Evolutionary conservation across 208 protist species (phyloP), one percentile per base, ranked within the genome.

Genomic region (Crithidia sp.): DNA sequence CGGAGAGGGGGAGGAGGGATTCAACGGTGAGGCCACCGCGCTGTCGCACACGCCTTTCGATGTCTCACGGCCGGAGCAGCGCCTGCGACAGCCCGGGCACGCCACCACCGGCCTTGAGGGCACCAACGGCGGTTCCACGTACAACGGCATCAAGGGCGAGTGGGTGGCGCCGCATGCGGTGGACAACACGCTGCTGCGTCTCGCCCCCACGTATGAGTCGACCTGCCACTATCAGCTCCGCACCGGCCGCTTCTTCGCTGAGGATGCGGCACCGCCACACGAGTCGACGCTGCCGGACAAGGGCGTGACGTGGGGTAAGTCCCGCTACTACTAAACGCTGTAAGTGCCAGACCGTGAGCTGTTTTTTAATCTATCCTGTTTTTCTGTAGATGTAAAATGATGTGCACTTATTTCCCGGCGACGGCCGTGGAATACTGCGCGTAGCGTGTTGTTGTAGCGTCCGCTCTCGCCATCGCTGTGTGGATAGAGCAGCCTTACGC

Each of bases 141-240:
- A 85, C 70, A 92, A 82, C 62, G 90, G 87, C 12, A 69, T 70
- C 4, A 71, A 63, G 17, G 80, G 80, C 10, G 77, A 81, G 17
- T 95, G 91, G 88, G 63, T 7, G 45, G 84, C 79, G 28, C 91
- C 91, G 19, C 79, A 73, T 7, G 79, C 63, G 44, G 80, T 90
- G 56, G 88, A 92, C 64, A 87, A 86, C 67, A 95, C 90, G 9
- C 79, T 90, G 67, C 77, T 95, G 56, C 90, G 90, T 5, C 74
- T 92, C 5, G 81, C 76, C 5, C 87, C 82, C 5, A 82, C 71
- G 17, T 95, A 92, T 58, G 90, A 95, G 68, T 93, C 88, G 40
- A 95, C 84, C 19, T 90, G 80, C 69, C 90, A 95, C 72, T 87
- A 95, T 77, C 79, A 88, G 14, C 79, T 91, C 8, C 90, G 90